Base-by-base conservation (phyloP, 2,329 filamentous ascomycete species). In the Alternaria panax region DNA sequence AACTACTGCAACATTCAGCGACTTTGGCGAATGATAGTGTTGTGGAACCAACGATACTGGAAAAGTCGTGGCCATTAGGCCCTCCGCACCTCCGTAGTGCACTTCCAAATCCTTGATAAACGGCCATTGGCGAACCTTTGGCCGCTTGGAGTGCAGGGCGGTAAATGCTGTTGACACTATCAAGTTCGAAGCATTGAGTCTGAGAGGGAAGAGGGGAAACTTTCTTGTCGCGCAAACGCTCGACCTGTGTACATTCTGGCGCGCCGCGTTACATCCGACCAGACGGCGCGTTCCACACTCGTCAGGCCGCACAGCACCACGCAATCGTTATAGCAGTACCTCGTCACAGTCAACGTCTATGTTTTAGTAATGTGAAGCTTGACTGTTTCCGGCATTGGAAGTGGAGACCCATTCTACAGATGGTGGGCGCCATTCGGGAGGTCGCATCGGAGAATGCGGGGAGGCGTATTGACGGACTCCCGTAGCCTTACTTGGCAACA, bases 371-470 rank as follows among this genome's bases (percentile, higher is more conserved):
- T 20, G 11, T 16, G 27, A 40, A 52, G 25, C 50, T 55, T 59
- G 52, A 53, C 46, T 41, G 16, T 43, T 55, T 52, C 25, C 62
- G 63, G 60, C 11, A 9, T 57, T 41, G 46, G 22, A 22, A 43
- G 63, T 57, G 63, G 63, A 65, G 63, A 65, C 52, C 63, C 63
- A 63, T 30, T 41, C 5, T 25, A n/a, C 20, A 45, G 52, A 38
- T 54, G 28, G 43, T 36, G 38, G 43, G 55, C 40, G 20, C 41
- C 36, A 45, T 18, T 40, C 43, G 55, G 53, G 59, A 41, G 18
- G 20, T 41, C n/a, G 36, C 48, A 42, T 59, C 60, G 63, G 63
- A 63, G 43, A 63, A 42, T 61, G 63, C 55, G 63, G 63, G 63
- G 63, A 65, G 20, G 63, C 63, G 63, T 27, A 28, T 54, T 55